A percentile compares a stretch with the other conserved stretches of the same genome.
Evolutionary conservation across 1,139 yeast genomes (phyloP).

Genomic region (Geotrichum citri-aurantii): DNA sequence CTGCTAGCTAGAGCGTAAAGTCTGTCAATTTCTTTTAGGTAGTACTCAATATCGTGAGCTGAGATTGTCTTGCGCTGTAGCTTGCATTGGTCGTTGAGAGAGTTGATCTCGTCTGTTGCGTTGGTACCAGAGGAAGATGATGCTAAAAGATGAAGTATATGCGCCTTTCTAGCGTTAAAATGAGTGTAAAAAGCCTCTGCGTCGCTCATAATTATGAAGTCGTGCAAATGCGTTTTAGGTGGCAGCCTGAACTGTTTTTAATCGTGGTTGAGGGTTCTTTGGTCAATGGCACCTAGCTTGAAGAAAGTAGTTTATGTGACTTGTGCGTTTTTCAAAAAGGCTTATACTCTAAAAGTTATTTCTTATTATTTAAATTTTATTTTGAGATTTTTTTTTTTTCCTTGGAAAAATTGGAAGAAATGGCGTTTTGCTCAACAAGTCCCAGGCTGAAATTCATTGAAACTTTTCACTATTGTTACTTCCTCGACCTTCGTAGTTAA

Average conservation of each 20-base stretch:
- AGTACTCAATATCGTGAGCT: conserved; percentile 4
- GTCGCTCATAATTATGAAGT: background rate
- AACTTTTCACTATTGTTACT: background rate
- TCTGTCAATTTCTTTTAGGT: conserved; percentile 2
- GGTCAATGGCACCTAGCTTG: background rate
- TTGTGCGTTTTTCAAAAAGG: background rate
- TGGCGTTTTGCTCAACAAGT: background rate
- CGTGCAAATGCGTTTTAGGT: background rate
- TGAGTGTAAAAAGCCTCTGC: background rate
- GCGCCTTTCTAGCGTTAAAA: conserved; percentile 2
- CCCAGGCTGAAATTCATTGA: background rate
- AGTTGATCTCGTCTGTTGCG: background rate
- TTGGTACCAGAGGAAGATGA: background rate
- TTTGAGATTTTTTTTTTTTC: background rate
- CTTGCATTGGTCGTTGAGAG: conserved; percentile 3
- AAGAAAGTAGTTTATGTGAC: background rate
- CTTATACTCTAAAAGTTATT: background rate
- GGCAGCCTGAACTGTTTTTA: background rate
- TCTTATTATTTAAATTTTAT: background rate
- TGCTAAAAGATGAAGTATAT: background rate
- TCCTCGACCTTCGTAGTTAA: background rate
- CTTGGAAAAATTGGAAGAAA: background rate
- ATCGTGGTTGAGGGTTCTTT: background rate
- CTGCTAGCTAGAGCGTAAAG: conserved; percentile 1
- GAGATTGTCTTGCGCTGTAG: background rate